These are phyloP conservation scores for Codiaeum variegatum DNA, from an alignment of 441 rosid species.

Conservation along the genomic window DNA sequence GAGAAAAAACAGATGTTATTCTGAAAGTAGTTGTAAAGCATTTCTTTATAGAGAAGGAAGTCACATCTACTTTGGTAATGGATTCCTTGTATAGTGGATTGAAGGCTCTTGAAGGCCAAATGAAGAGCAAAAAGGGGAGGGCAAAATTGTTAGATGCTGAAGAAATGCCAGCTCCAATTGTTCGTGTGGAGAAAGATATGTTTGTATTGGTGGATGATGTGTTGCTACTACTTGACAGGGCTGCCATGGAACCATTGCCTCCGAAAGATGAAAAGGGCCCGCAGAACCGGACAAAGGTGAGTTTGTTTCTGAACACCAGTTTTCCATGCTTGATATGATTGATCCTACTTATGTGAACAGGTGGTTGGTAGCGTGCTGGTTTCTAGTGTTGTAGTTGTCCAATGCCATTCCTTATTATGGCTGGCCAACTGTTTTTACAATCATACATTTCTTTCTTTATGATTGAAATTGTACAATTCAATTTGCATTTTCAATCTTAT, in stretches of 20 bases:
- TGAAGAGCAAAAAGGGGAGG: constrained; percentile 61
- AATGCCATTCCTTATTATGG: background rate
- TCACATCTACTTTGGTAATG: constrained; percentile 93
- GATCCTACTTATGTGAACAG: background rate
- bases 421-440: background rate
- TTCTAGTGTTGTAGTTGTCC: background rate
- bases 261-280: constrained; percentile 88
- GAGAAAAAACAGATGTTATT: constrained; percentile 74
- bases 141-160: constrained; percentile 50
- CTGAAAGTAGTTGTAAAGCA: constrained; percentile 83
- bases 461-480: too few species aligned
- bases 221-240: constrained; percentile 68
- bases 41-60: constrained; percentile 94
- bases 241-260: constrained; percentile 77
- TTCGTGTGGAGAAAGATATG: constrained; percentile 70
- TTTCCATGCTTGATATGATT: background rate
- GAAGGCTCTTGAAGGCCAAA: constrained; percentile 88
- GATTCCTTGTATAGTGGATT: constrained; percentile 91
- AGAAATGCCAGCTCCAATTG: constrained; percentile 84
- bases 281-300: constrained; percentile 79
- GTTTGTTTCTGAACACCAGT: constrained; percentile 13
- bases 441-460: too few species aligned
- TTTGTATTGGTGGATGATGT: constrained; percentile 91
- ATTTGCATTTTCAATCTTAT: too few species aligned
- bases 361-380: background rate